A percentile compares a stretch with the other conserved stretches of the same genome.
phyloP scores from a whole-genome alignment of 2,329 filamentous ascomycete genomes.

The Aciculosporium take region DNA sequence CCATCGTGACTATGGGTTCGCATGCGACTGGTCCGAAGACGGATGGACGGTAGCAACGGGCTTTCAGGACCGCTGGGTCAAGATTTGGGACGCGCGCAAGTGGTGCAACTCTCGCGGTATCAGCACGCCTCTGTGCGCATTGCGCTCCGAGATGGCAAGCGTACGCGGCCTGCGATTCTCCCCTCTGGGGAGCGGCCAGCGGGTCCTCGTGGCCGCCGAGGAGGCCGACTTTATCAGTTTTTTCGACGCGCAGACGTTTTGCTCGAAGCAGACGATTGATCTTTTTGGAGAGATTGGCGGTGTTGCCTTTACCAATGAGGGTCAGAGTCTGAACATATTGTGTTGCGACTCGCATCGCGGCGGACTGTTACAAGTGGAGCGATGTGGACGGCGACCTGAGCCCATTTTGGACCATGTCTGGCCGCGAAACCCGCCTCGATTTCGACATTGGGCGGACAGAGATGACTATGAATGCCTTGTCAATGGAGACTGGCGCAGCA shows the following conservation, averaged over 20 bases:
- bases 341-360: conserved; percentile 53
- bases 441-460: conserved; percentile 1
- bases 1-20: conserved; percentile 59
- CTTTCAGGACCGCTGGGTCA: conserved; percentile 58
- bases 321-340: conserved; percentile 52
- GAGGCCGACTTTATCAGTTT: conserved; percentile 61
- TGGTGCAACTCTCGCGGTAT: conserved; percentile 42
- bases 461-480: conserved; percentile 2
- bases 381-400: conserved; percentile 20
- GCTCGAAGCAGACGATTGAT: conserved; percentile 53
- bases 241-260: conserved; percentile 52
- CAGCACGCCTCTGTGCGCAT: conserved; percentile 33
- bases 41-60: conserved; percentile 64
- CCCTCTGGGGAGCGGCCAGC: conserved; percentile 51
- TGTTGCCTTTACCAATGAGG: conserved; percentile 50
- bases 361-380: conserved; percentile 50
- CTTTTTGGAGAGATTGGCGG: conserved; percentile 66
- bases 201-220: conserved; percentile 57
- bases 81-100: conserved; percentile 62
- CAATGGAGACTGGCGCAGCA: conserved; percentile 1
- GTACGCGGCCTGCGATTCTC: conserved; percentile 59
- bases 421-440: conserved; percentile 4
- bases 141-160: conserved; percentile 53
- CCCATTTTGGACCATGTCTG: conserved; percentile 11
- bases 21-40: conserved; percentile 68